Evolutionary conservation across 139 green algal species (phyloP).

Genomic region (Chlorella sp.): DNA sequence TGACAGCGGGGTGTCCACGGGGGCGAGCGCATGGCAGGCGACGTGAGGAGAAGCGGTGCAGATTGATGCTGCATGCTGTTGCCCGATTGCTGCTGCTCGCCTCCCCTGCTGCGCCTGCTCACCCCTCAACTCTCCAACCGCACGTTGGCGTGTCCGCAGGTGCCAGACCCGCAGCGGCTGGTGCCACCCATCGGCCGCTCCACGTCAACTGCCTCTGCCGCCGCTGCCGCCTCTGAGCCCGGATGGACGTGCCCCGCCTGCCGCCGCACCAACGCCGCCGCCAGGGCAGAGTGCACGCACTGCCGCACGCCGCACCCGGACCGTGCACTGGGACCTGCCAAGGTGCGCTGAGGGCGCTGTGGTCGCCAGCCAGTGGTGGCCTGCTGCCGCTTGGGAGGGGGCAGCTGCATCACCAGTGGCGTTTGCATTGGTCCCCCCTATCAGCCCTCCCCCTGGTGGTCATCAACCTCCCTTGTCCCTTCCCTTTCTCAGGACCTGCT

Average conservation of each 20-base stretch:
- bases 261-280: constrained; percentile 7
- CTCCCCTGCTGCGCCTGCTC: neutral
- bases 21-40: too few relatives aligned
- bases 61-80: too few relatives aligned
- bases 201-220: neutral
- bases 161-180: constrained; percentile 20
- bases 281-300: neutral
- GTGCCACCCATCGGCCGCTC: neutral
- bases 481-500: constrained; percentile 8
- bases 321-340: neutral
- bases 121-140: neutral
- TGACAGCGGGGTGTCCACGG: too few relatives aligned
- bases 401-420: neutral
- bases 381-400: neutral
- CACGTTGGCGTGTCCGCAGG: neutral
- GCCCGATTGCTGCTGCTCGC: too few relatives aligned
- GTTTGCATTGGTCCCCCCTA: neutral
- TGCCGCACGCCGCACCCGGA: constrained; percentile 1
- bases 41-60: too few relatives aligned
- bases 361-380: neutral
- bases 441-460: too few relatives aligned
- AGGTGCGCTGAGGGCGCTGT: neutral
- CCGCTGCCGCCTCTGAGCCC: neutral
- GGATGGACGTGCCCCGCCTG: constrained; percentile 27
- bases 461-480: neutral